Percentiles rank a stretch among this genome's conserved stretches.
These are phyloP conservation scores for Aspergillus brunneoviolaceus DNA, from an alignment of 2,329 filamentous ascomycete species.

Conservation along the genomic window DNA sequence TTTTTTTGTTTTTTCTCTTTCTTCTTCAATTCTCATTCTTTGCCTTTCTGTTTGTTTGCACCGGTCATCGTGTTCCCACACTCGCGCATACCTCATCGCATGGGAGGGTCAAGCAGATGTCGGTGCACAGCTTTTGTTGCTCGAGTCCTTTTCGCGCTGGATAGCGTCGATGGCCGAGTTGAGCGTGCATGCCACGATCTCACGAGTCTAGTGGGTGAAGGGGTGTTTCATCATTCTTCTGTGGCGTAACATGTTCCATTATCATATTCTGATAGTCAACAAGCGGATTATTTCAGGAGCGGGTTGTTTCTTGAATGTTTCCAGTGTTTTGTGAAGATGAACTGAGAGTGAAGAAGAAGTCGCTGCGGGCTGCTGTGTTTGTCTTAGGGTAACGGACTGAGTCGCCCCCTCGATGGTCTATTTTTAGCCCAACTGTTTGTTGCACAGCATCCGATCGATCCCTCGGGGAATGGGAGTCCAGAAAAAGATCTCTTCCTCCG, in stretches of 20 bases:
- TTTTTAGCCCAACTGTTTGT: slow-evolving; percentile 1
- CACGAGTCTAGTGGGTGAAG: slow-evolving; percentile 8
- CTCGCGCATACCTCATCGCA: slow-evolving; percentile 1
- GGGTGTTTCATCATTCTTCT: slow-evolving; percentile 6
- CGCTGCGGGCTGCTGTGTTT: background rate
- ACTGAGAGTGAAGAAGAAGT: no score
- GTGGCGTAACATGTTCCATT: slow-evolving; percentile 17
- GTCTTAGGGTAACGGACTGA: background rate
- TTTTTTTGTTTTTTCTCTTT: slow-evolving; percentile 16
- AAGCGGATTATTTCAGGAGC: slow-evolving; percentile 6
- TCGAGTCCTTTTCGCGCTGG: slow-evolving; percentile 10
- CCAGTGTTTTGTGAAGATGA: background rate
- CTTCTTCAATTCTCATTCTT: slow-evolving; percentile 6
- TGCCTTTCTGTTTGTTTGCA: slow-evolving; percentile 14
- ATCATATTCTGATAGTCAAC: slow-evolving; percentile 13
- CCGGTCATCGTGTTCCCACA: slow-evolving; percentile 12
- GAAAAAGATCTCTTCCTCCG: background rate
- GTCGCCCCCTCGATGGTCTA: background rate
- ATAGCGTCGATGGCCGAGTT: slow-evolving; percentile 6
- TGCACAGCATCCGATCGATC: background rate
- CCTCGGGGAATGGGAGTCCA: background rate
- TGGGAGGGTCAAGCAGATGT: slow-evolving; percentile 1
- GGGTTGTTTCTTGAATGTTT: background rate
- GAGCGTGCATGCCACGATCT: slow-evolving; percentile 11
- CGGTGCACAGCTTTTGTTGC: slow-evolving; percentile 2